A percentile compares a stretch with the other conserved stretches of the same genome.
phyloP scores from a whole-genome alignment of 140 eudicot genomes.

The Bidens hawaiensis region DNA sequence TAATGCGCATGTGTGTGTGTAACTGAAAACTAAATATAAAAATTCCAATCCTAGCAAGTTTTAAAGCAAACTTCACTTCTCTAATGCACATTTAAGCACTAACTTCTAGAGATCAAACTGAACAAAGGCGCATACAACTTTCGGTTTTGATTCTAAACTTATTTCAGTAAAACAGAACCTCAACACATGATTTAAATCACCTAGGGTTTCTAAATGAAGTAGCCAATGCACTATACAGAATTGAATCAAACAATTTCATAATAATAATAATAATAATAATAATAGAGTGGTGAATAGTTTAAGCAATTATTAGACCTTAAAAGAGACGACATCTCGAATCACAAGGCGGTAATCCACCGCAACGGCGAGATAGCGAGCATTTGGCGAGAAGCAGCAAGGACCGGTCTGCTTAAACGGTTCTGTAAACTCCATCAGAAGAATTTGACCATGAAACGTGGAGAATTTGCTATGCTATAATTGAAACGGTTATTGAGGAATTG shows the following conservation, averaged over 20 bases:
- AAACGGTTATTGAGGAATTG: neutral
- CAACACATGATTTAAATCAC: neutral
- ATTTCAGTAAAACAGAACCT: neutral
- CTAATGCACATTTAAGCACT: too few species aligned
- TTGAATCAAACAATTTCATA: conserved; percentile 9
- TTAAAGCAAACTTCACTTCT: too few species aligned
- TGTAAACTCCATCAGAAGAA: conserved; percentile 62
- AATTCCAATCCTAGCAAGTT: too few species aligned
- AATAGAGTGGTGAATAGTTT: too few species aligned
- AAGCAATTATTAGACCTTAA: too few species aligned
- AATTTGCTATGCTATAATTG: too few species aligned
- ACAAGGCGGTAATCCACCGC: conserved; percentile 96
- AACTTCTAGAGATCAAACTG: too few species aligned
- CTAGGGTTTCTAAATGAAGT: neutral
- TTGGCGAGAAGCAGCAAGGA: conserved; percentile 86
- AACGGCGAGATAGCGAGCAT: conserved; percentile 78
- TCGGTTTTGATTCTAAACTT: neutral
- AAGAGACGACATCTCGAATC: conserved; percentile 79
- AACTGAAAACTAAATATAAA: too few species aligned
- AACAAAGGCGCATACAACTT: neutral
- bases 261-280: too few species aligned
- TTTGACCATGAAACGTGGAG: neutral
- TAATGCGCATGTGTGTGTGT: too few species aligned
- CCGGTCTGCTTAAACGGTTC: conserved; percentile 95
- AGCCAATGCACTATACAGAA: neutral